These are phyloP conservation scores for Cladophialophora exuberans DNA, from an alignment of 2,329 filamentous ascomycete genomes.

Conservation along the genomic window DNA sequence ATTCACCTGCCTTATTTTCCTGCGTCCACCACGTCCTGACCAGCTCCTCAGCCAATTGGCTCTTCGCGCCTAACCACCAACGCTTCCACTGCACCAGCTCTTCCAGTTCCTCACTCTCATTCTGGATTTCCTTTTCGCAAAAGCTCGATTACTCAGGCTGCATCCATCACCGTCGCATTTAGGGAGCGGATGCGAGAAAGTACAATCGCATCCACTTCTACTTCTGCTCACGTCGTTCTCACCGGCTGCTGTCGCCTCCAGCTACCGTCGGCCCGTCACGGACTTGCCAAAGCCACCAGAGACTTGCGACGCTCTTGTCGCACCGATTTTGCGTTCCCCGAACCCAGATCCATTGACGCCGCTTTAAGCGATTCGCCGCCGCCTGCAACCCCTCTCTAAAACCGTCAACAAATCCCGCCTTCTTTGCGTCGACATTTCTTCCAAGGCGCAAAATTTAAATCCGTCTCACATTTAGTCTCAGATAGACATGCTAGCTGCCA, in stretches of 20 bases:
- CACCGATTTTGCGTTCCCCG: slow-evolving; percentile 24
- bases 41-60: too few species aligned
- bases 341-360: slow-evolving; percentile 30
- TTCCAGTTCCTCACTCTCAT: too few species aligned
- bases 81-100: too few species aligned
- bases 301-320: slow-evolving; percentile 24
- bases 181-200: too few species aligned
- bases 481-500: slow-evolving; percentile 19
- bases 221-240: slow-evolving; percentile 20
- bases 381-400: slow-evolving; percentile 21
- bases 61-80: too few species aligned
- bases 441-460: not conserved
- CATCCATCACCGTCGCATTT: not conserved
- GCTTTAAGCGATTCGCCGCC: slow-evolving; percentile 22
- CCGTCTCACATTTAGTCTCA: slow-evolving; percentile 25
- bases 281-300: slow-evolving; percentile 10
- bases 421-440: slow-evolving; percentile 16
- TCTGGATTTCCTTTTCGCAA: too few species aligned
- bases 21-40: too few species aligned
- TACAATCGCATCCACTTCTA: too few species aligned
- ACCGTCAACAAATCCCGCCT: slow-evolving; percentile 10
- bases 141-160: too few species aligned
- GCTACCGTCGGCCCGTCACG: slow-evolving; percentile 6
- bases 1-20: too few species aligned
- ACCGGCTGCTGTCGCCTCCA: not conserved